A percentile compares a stretch with the other conserved stretches of the same genome.
Evolutionary conservation across 2,329 filamentous ascomycete species (phyloP).

Genomic region (Exophiala xenobiotica): DNA sequence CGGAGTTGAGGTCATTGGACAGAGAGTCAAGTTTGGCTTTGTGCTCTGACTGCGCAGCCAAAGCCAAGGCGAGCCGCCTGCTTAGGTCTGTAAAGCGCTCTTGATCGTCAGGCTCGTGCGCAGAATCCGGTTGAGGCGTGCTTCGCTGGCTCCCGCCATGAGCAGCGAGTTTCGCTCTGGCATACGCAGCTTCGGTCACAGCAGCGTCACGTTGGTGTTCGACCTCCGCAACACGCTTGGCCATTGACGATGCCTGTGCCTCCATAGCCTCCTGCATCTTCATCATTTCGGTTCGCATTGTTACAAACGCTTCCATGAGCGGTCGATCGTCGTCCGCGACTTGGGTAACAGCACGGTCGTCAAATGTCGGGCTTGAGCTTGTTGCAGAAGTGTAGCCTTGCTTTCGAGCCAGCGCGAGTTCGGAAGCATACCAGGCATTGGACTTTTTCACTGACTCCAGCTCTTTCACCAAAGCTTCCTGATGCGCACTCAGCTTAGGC

Average conservation of each 20-base stretch:
- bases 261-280: constrained; percentile 90
- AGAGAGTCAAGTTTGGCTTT: constrained; percentile 71
- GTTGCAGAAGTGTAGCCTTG: constrained; percentile 77
- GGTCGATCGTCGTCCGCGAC: constrained; percentile 92
- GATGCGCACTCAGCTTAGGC: constrained; percentile 46
- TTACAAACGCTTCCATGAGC: constrained; percentile 84
- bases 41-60: constrained; percentile 78
- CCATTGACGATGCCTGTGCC: constrained; percentile 79
- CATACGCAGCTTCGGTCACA: constrained; percentile 92
- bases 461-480: constrained; percentile 74
- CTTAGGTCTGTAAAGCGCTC: constrained; percentile 73
- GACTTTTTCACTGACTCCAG: constrained; percentile 79
- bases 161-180: constrained; percentile 87
- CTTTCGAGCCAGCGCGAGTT: constrained; percentile 87
- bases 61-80: constrained; percentile 75
- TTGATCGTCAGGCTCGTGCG: constrained; percentile 60
- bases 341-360: constrained; percentile 71
- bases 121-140: constrained; percentile 58
- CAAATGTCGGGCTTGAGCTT: constrained; percentile 69
- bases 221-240: constrained; percentile 86
- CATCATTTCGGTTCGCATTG: constrained; percentile 84
- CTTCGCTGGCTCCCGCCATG: constrained; percentile 57
- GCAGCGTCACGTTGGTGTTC: constrained; percentile 93
- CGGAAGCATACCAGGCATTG: constrained; percentile 96
- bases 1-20: constrained; percentile 71